Percentiles rank a stretch among this genome's conserved stretches.
Evolutionary conservation across 2,329 filamentous ascomycete genomes (phyloP).

Genomic region (Talaromyces sp.): DNA sequence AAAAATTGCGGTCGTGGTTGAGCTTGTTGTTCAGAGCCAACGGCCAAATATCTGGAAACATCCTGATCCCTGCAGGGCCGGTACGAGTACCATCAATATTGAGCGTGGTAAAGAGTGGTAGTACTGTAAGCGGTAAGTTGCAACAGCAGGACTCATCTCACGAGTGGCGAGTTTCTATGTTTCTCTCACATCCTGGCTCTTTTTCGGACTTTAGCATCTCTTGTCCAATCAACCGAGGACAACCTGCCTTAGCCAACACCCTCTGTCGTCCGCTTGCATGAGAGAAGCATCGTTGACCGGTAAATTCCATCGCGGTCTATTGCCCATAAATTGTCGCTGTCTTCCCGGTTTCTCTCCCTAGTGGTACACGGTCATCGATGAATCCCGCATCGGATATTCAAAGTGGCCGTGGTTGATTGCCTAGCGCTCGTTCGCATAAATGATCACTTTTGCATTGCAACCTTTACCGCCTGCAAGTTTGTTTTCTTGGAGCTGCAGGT

Average conservation of each 20-base stretch:
- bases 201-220: neutral
- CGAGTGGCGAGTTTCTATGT: neutral
- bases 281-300: neutral
- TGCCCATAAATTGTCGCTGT: neutral
- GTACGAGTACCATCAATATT: neutral
- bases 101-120: neutral
- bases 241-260: conserved; percentile 55
- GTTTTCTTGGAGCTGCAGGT: neutral
- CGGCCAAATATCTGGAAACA: neutral
- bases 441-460: neutral
- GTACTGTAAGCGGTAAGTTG: neutral
- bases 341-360: neutral
- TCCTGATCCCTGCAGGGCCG: neutral
- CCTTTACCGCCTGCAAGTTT: neutral
- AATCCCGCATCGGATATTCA: neutral
- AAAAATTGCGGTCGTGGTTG: neutral
- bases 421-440: neutral
- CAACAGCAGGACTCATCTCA: neutral
- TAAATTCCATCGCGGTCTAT: neutral
- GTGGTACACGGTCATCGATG: neutral
- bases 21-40: neutral
- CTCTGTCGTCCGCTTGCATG: conserved; percentile 61
- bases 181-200: neutral
- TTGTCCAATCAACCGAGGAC: conserved; percentile 26
- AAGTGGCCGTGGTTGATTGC: neutral